A percentile compares a stretch with the other conserved stretches of the same genome.
These are phyloP conservation scores for Ogataea sp. DNA, from an alignment of 805 yeast genomes.

Conservation along the genomic window DNA sequence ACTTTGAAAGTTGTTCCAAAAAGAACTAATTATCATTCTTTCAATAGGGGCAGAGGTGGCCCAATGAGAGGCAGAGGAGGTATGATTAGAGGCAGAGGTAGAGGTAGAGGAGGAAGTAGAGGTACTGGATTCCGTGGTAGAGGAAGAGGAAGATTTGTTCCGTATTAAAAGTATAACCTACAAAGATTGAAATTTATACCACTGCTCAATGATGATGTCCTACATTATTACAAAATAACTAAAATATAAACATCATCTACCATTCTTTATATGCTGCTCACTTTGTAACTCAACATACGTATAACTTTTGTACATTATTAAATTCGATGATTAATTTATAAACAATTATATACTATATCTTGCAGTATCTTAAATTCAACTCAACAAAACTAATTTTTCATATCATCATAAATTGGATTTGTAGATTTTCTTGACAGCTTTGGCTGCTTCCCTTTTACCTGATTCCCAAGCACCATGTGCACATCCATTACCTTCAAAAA, in stretches of 20 bases:
- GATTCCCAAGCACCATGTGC: conserved; percentile 51
- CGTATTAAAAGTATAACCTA: conserved; percentile 9
- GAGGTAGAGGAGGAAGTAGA: conserved; percentile 16
- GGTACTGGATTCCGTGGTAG: conserved; percentile 12
- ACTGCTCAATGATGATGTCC: too few relatives aligned
- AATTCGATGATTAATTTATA: too few relatives aligned
- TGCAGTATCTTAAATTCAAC: neutral
- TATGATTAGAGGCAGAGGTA: conserved; percentile 12
- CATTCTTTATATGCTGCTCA: too few relatives aligned
- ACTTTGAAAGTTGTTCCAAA: conserved; percentile 67
- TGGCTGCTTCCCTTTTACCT: conserved; percentile 39
- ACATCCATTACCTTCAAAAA: conserved; percentile 46
- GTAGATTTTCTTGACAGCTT: conserved; percentile 14
- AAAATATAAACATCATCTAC: too few relatives aligned
- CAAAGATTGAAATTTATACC: too few relatives aligned
- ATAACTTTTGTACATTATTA: too few relatives aligned
- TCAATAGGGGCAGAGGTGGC: conserved; percentile 37
- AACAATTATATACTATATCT: neutral
- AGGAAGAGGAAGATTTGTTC: conserved; percentile 24
- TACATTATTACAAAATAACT: too few relatives aligned
- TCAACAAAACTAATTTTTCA: too few relatives aligned
- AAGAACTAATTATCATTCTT: conserved; percentile 77
- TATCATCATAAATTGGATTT: conserved; percentile 14
- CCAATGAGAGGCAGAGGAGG: conserved; percentile 17
- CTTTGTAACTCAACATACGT: too few relatives aligned